Conservation (phyloP, 345 rosid species). For the Mallotus nudiflorus region DNA sequence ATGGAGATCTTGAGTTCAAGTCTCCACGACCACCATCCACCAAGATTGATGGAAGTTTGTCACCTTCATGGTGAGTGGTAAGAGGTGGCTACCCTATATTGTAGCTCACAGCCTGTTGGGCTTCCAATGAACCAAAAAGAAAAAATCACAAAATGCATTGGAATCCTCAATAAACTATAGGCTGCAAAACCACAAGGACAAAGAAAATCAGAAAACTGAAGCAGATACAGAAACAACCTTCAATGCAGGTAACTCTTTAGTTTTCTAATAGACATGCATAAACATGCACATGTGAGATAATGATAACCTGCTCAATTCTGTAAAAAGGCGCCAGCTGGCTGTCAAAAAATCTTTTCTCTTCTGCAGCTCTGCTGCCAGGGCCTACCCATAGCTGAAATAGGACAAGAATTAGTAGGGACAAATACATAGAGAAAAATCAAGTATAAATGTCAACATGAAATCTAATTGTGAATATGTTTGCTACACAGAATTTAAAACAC, state of each 20-base stretch:
- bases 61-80: no score
- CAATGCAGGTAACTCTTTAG: neutral
- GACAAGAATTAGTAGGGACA: slow-evolving; percentile 19
- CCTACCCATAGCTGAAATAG: slow-evolving; percentile 94
- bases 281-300: neutral
- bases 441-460: neutral
- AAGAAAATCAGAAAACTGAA: neutral
- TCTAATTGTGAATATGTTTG: neutral
- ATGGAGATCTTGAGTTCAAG: no score
- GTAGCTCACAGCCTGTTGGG: no score
- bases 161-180: neutral
- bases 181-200: neutral
- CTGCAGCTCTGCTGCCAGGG: slow-evolving; percentile 90
- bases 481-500: neutral
- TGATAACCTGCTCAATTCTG: slow-evolving; percentile 89
- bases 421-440: slow-evolving; percentile 10
- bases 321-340: slow-evolving; percentile 90
- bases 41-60: no score
- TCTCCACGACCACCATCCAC: no score
- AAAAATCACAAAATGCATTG: neutral
- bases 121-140: no score
- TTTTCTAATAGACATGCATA: neutral
- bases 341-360: slow-evolving; percentile 88
- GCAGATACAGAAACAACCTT: neutral
- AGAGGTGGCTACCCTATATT: no score